Base-by-base conservation (phyloP, 2,329 filamentous ascomycete species). In the Diaporthe capsici region DNA sequence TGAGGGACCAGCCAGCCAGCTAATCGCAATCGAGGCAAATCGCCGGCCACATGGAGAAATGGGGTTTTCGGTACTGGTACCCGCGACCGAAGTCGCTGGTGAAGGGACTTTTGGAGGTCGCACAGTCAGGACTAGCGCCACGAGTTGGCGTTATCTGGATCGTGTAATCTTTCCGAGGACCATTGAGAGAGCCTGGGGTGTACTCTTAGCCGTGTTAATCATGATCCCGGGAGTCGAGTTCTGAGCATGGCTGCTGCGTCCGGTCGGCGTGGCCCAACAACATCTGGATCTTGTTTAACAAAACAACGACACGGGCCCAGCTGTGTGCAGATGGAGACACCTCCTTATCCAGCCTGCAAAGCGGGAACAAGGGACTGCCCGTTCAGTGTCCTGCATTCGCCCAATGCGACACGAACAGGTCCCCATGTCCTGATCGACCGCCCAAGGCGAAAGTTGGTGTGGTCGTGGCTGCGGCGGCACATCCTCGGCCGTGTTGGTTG, bases 361-460 rank as follows among this genome's bases (percentile, higher is more conserved):
- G 71, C 74, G 74, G 76, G 71, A 76, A 74, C 74, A 77, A 75
- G 74, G 76, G 65, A 76, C 63, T 71, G 57, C 74, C 74, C 70
- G 73, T 61, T 70, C 70, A 76, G 58, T 72, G 67, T 57, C 68
- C 75, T 75, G 72, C 72, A 72, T 61, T 55, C 49, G 55, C 49
- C 51, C 71, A 74, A 60, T 65, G 71, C 71, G 49, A 73, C 71
- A 65, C 72, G 75, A 71, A 51, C 75, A 72, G 53, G 67, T 75
- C 67, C 67, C 68, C 72, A 51, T 75, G 75, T 61, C 72, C 65
- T 71, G 49, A 76, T 76, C 75, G 74, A 44, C 71, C 44, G 37
- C 57, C 31, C 49, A 34, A 8, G 63, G 22, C 37, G 53, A 17
- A 53, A 75, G 74, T 74, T 76, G 75, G 75, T 71, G 75, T 76